Evolutionary conservation across 2,329 filamentous ascomycete species (phyloP).

Genomic region (Pseudogymnoascus sp.): DNA sequence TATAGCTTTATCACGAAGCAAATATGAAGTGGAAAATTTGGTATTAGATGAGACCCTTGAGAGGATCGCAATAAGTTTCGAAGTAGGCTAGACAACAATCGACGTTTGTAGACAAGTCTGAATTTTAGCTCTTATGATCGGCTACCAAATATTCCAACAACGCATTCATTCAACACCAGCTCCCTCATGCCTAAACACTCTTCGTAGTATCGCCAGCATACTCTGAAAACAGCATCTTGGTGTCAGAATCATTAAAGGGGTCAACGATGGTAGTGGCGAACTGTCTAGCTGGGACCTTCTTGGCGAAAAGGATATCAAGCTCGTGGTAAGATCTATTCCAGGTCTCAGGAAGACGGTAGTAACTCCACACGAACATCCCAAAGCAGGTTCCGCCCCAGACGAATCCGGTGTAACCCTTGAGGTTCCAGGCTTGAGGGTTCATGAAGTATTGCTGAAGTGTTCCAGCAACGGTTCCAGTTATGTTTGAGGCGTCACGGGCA

Average conservation of each 20-base stretch:
- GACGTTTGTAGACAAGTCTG: neutral
- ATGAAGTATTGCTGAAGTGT: slow-evolving; percentile 62
- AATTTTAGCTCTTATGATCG: neutral
- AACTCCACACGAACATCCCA: slow-evolving; percentile 8
- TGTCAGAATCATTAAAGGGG: neutral
- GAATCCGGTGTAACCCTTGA: slow-evolving; percentile 9
- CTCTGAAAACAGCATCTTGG: neutral
- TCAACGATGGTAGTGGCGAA: slow-evolving; percentile 7
- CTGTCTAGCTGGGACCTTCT: slow-evolving; percentile 13
- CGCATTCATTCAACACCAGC: neutral
- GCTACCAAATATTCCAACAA: neutral
- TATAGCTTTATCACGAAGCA: neutral
- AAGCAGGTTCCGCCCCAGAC: neutral
- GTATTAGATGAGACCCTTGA: neutral
- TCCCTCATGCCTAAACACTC: neutral
- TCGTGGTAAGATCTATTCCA: slow-evolving; percentile 16
- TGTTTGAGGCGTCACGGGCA: slow-evolving; percentile 48
- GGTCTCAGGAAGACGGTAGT: slow-evolving; percentile 27
- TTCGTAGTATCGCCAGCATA: neutral
- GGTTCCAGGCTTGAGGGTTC: slow-evolving; percentile 21
- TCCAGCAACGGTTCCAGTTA: slow-evolving; percentile 25
- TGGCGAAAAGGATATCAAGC: slow-evolving; percentile 17
- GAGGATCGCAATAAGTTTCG: neutral
- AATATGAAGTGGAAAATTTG: neutral
- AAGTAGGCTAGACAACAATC: neutral